Evolutionary conservation across 192 early-diverging fungal genomes (phyloP), one percentile per base, ranked within the genome.

Genomic region (Hyaloraphidium curvatum): DNA sequence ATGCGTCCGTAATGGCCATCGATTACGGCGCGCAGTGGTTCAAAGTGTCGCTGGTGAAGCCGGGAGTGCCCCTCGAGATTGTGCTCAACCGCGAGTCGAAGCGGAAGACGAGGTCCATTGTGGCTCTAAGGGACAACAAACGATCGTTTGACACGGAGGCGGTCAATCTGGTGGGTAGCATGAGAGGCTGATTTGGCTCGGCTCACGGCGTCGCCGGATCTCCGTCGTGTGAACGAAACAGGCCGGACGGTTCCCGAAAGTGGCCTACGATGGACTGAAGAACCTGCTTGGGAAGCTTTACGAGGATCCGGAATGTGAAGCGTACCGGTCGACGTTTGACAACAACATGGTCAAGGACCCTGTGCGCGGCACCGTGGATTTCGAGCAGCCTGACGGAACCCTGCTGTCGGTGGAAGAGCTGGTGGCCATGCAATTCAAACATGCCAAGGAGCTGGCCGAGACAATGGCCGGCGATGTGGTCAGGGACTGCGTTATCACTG

Each of bases 1-100:
- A n/a, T n/a, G 80, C 80, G 0, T 78, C 87, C 19, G 88, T 96
- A 17, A 82, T 99, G 57, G 84, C 88, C 11, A 89, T 99, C 57
- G 95, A 99, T 64, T 91, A 84, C 66, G 95, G 95, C 29, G 83
- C 86, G 1, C 87, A 99, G 43, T 99, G 91, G 91, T 88, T 94
- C 69, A 96, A 94, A 55, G 83, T 93, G 28, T 86, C 83, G 5
- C 65, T 99, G 27, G 84, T 94, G 55, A 90, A 89, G 56, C 76
- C 91, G 7, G 43, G 43, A 5, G 79, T 81, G 14, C 79, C 86
- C 11, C 66, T 94, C 17, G 95, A 99, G 56, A 79, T 94, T 55
- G 95, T 91, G 3, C 77, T 99, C 53, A 99, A 99, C 66, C 70
- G 80, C 31, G 95, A 93, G 56, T 89, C 87, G 30, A 96, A 95